A percentile compares a stretch with the other conserved stretches of the same genome.
These are phyloP conservation scores for Geum urbanum DNA, from an alignment of 306 rosid genomes.

Conservation along the genomic window DNA sequence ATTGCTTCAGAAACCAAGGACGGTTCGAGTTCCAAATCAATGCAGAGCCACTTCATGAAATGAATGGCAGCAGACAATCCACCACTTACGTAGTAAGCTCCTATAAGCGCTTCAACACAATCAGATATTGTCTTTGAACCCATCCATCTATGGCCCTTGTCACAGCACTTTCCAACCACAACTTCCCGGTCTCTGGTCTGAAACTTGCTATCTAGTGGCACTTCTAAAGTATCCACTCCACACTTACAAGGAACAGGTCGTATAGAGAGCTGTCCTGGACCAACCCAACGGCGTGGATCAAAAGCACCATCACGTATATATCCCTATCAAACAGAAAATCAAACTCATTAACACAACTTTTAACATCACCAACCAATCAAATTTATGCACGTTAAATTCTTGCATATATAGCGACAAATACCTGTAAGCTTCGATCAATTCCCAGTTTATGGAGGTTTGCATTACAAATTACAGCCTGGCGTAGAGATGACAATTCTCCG, in stretches of 20 bases:
- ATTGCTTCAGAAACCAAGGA: conserved; percentile 67
- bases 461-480: conserved; percentile 54
- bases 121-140: conserved; percentile 82
- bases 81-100: conserved; percentile 78
- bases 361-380: not conserved
- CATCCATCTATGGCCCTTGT: conserved; percentile 91
- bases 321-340: conserved; percentile 46
- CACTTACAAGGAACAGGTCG: conserved; percentile 62
- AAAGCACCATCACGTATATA: conserved; percentile 78
- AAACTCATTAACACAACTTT: conserved; percentile 5
- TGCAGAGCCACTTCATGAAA: conserved; percentile 77
- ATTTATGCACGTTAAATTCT: not conserved
- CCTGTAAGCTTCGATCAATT: conserved; percentile 66
- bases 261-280: conserved; percentile 72
- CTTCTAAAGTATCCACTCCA: conserved; percentile 75
- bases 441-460: conserved; percentile 70
- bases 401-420: conserved; percentile 17
- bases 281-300: conserved; percentile 96
- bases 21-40: conserved; percentile 66
- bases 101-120: conserved; percentile 90
- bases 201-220: conserved; percentile 64
- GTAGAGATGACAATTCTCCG: conserved; percentile 61
- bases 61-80: conserved; percentile 73
- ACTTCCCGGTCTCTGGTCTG: conserved; percentile 60
- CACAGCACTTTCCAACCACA: conserved; percentile 79